Percentiles rank a stretch among this genome's conserved stretches.
Evolutionary conservation across 2,329 filamentous ascomycete genomes (phyloP).

Genomic region (Penicillium sp.): DNA sequence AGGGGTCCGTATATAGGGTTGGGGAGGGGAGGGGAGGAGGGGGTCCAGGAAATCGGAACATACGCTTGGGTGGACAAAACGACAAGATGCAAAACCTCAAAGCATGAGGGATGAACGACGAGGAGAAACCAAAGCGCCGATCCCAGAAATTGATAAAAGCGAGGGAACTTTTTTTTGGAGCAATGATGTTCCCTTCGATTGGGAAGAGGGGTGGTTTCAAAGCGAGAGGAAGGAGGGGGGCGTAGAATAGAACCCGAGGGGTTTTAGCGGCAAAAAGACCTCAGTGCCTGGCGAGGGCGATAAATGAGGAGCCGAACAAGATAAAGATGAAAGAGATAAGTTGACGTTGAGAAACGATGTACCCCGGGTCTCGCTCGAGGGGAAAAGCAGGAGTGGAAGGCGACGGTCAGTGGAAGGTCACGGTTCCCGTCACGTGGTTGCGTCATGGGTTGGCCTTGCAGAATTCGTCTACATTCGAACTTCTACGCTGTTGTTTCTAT

Average conservation of each 20-base stretch:
- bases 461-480: constrained; percentile 8
- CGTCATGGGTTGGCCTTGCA: constrained; percentile 32
- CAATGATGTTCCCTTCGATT: constrained; percentile 10
- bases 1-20: background rate
- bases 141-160: constrained; percentile 13
- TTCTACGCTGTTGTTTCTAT: background rate
- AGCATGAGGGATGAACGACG: constrained; percentile 21
- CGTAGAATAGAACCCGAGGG: constrained; percentile 8
- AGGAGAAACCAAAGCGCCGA: constrained; percentile 17
- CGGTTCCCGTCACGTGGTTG: constrained; percentile 34
- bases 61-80: constrained; percentile 29
- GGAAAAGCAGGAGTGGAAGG: constrained; percentile 26
- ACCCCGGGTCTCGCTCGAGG: constrained; percentile 20
- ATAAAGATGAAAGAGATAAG: constrained; percentile 16
- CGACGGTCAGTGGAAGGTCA: constrained; percentile 23
- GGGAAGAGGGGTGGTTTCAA: constrained; percentile 21
- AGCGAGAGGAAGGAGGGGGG: constrained; percentile 24
- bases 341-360: constrained; percentile 17
- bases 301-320: constrained; percentile 1
- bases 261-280: background rate
- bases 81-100: constrained; percentile 24
- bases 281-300: constrained; percentile 2
- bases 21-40: constrained; percentile 12
- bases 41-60: constrained; percentile 14
- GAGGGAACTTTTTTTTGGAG: constrained; percentile 17